A percentile compares a stretch with the other conserved stretches of the same genome.
These are phyloP conservation scores for Penicillium salamii DNA, from an alignment of 495 filamentous ascomycete species.

Conservation along the genomic window DNA sequence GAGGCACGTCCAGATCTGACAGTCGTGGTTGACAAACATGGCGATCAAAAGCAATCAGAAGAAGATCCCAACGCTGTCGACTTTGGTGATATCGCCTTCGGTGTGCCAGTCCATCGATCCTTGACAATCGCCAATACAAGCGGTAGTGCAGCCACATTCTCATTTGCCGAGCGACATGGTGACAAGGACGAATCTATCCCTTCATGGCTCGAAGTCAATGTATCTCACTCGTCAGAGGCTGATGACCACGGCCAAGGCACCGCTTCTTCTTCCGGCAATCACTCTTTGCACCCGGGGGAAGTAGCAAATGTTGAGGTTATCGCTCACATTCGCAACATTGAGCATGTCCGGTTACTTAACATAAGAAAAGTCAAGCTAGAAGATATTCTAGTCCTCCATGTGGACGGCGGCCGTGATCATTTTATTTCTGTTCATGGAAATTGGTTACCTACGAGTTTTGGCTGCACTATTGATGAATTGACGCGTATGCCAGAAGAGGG, in stretches of 20 bases:
- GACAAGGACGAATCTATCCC: constrained; percentile 43
- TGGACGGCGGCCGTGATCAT: constrained; percentile 81
- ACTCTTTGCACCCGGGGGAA: constrained; percentile 79
- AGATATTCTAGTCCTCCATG: constrained; percentile 86
- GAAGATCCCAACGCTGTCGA: constrained; percentile 59
- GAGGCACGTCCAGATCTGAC: constrained; percentile 83
- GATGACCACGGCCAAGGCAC: constrained; percentile 23
- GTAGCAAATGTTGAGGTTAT: constrained; percentile 66
- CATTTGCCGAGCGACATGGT: constrained; percentile 68
- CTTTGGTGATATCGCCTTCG: constrained; percentile 71
- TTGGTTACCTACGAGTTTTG: constrained; percentile 83
- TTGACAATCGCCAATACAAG: constrained; percentile 93
- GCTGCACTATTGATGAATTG: constrained; percentile 77
- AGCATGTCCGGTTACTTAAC: constrained; percentile 70
- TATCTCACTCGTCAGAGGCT: constrained; percentile 49
- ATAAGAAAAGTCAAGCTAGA: constrained; percentile 62
- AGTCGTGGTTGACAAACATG: constrained; percentile 68
- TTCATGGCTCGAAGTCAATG: constrained; percentile 65
- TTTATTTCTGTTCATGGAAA: constrained; percentile 77
- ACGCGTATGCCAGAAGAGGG: constrained; percentile 79
- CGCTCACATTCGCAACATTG: constrained; percentile 58
- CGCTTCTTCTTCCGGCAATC: constrained; percentile 32
- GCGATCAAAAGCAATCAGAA: constrained; percentile 25
- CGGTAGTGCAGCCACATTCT: constrained; percentile 68
- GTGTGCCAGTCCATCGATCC: constrained; percentile 57